Conservation (phyloP, 1,284 basidiomycete species). For the Irpex sp. region DNA sequence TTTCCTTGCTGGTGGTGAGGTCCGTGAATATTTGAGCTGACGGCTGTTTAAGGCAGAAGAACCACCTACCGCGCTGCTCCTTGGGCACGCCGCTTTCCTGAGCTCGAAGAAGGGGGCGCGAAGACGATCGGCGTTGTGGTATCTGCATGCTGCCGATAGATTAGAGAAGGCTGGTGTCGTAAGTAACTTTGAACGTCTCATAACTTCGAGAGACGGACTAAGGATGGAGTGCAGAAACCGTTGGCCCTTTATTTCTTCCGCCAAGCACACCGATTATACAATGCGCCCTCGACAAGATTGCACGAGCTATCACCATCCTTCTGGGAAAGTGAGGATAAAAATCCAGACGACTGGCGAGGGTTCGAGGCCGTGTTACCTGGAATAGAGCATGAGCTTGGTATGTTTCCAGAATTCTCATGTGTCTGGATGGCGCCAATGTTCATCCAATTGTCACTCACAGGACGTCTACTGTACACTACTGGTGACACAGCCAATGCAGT, state of each 20-base stretch:
- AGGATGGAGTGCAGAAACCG: constrained; percentile 52
- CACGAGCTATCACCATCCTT: constrained; percentile 63
- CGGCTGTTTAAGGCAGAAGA: constrained; percentile 61
- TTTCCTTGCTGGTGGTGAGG: not conserved
- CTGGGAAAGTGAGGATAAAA: constrained; percentile 62
- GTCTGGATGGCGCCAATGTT: not conserved
- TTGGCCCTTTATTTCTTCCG: constrained; percentile 75
- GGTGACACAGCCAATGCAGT: constrained; percentile 70
- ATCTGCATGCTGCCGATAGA: constrained; percentile 63
- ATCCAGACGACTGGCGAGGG: constrained; percentile 32
- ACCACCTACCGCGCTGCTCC: constrained; percentile 64
- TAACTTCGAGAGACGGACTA: constrained; percentile 1
- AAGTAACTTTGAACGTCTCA: constrained; percentile 22
- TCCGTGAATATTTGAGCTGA: not conserved
- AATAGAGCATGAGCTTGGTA: constrained; percentile 74
- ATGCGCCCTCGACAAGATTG: constrained; percentile 38
- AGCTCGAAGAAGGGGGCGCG: constrained; percentile 50
- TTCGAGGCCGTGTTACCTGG: constrained; percentile 63
- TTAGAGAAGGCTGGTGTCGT: constrained; percentile 79
- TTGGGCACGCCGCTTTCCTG: constrained; percentile 70
- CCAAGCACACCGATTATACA: constrained; percentile 58
- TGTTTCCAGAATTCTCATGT: constrained; percentile 7
- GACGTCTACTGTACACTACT: constrained; percentile 70
- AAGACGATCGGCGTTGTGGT: constrained; percentile 70
- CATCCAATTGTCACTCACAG: constrained; percentile 29